These are phyloP conservation scores for Pythium brassicae DNA, from an alignment of 352 stramenopile species.

Conservation along the genomic window DNA sequence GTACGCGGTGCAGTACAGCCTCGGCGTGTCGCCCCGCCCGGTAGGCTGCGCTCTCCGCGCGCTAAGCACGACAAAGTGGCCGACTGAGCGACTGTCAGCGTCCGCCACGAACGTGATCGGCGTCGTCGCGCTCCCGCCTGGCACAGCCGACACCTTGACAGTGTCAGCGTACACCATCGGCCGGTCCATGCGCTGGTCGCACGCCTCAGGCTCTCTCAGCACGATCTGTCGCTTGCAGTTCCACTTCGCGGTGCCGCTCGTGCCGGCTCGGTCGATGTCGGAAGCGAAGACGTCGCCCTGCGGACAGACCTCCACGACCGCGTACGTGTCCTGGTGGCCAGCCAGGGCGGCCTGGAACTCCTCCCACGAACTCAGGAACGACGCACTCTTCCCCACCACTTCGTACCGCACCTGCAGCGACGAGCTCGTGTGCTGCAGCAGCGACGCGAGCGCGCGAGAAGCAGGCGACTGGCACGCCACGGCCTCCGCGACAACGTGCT, in stretches of 20 bases:
- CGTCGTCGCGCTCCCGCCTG: slow-evolving; percentile 29
- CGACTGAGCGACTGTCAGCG: slow-evolving; percentile 11
- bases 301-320: slow-evolving; percentile 55
- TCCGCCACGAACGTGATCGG: slow-evolving; percentile 47
- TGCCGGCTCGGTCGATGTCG: slow-evolving; percentile 33
- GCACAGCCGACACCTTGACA: slow-evolving; percentile 43
- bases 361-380: slow-evolving; percentile 43
- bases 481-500: slow-evolving; percentile 47
- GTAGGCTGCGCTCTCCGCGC: slow-evolving; percentile 49
- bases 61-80: slow-evolving; percentile 72
- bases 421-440: slow-evolving; percentile 50
- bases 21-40: slow-evolving; percentile 12
- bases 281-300: slow-evolving; percentile 64
- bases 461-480: slow-evolving; percentile 24
- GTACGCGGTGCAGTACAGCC: slow-evolving; percentile 82
- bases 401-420: slow-evolving; percentile 59
- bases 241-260: slow-evolving; percentile 54
- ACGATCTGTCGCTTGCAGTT: slow-evolving; percentile 45
- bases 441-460: slow-evolving; percentile 29
- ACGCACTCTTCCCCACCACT: slow-evolving; percentile 44
- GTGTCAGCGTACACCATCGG: slow-evolving; percentile 78
- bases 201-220: slow-evolving; percentile 45
- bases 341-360: slow-evolving; percentile 58
- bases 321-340: slow-evolving; percentile 60
- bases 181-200: slow-evolving; percentile 53